phyloP scores from a whole-genome alignment of 139 green algal genomes.

The Chlorella sp. region DNA sequence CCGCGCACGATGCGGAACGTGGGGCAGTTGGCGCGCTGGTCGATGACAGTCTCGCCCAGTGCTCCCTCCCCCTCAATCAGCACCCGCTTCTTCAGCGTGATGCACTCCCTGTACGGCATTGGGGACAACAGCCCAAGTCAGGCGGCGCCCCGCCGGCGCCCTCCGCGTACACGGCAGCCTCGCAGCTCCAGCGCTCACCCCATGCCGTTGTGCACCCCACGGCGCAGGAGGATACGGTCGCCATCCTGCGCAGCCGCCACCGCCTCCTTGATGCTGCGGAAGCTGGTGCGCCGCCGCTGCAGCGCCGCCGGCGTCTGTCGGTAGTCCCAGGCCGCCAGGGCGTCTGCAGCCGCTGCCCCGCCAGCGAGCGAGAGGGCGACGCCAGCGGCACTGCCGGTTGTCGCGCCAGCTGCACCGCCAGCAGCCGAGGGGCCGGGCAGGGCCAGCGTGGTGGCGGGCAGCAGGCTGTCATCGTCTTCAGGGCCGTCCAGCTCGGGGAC shows the following conservation, averaged over 20 bases:
- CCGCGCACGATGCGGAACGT: constrained; percentile 49
- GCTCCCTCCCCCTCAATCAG: constrained; percentile 63
- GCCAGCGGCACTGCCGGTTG: not conserved
- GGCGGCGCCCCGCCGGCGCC: not conserved
- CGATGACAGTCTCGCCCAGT: constrained; percentile 57
- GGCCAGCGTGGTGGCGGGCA: not conserved
- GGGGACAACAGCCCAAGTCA: not conserved
- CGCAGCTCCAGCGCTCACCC: constrained; percentile 44
- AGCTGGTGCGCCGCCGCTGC: constrained; percentile 41
- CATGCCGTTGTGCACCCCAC: constrained; percentile 66
- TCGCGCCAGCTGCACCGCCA: not conserved
- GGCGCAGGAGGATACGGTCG: constrained; percentile 62
- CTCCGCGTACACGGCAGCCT: too few relatives aligned
- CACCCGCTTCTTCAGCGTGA: constrained; percentile 60
- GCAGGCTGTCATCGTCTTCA: not conserved
- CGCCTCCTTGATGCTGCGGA: constrained; percentile 58
- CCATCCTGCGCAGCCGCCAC: constrained; percentile 61
- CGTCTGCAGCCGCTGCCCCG: not conserved
- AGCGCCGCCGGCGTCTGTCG: not conserved
- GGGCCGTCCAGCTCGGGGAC: constrained; percentile 50
- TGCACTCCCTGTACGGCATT: constrained; percentile 26
- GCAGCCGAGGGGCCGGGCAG: not conserved
- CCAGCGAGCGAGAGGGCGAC: not conserved
- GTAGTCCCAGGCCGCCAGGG: constrained; percentile 32
- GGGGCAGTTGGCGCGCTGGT: constrained; percentile 66